Conservation (phyloP, 2,329 filamentous ascomycete species). For the Chlorencoelia australis region DNA sequence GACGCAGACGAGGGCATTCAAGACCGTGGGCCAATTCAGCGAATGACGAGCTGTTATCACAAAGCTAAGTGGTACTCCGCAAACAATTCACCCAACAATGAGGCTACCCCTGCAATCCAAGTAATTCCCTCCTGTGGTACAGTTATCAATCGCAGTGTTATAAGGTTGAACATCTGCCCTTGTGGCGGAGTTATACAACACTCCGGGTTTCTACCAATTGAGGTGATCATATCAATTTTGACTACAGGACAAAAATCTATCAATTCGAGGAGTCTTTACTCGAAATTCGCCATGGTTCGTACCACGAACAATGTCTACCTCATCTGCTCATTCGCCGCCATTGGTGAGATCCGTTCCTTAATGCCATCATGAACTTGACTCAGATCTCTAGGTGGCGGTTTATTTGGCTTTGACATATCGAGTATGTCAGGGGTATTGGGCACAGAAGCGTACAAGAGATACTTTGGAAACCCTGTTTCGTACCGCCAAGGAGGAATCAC, state of each 20-base stretch:
- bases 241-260: background rate
- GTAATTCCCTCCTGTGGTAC: no score
- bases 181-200: background rate
- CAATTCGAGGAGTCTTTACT: background rate
- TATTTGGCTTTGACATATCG: conserved; percentile 73
- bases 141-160: no score
- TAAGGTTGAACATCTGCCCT: no score
- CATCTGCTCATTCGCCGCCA: conserved; percentile 52
- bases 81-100: no score
- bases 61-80: no score
- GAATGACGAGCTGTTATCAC: no score
- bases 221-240: background rate
- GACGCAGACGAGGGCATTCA: no score
- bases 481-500: conserved; percentile 61
- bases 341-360: conserved; percentile 36
- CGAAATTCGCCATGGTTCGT: no score
- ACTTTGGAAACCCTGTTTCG: conserved; percentile 52
- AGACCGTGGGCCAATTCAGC: no score
- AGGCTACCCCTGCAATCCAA: no score
- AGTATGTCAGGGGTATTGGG: conserved; percentile 63
- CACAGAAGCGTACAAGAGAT: conserved; percentile 59
- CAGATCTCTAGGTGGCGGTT: conserved; percentile 40
- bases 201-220: background rate
- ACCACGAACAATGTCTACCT: conserved; percentile 44
- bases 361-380: background rate